Evolutionary conservation across 2,329 filamentous ascomycete species (phyloP), one percentile per base, ranked within the genome.

Genomic region (Trichoderma sp.): DNA sequence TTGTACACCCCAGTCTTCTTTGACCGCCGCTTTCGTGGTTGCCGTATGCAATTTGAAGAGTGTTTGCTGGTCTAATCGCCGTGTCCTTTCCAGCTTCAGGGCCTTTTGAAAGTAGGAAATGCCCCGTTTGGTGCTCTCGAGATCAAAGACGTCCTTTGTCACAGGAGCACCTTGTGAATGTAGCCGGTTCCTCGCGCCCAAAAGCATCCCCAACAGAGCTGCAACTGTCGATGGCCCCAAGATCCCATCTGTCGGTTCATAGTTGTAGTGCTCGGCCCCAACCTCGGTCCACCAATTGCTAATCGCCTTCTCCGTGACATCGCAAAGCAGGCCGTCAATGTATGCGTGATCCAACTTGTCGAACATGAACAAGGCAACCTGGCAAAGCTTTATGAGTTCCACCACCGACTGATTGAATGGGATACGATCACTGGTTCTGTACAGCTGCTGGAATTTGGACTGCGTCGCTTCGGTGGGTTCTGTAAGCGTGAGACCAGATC

Each of bases 221-320:
- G 95, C 90, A 8, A 98, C 94, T 0, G 95, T 98, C 0, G 93
- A 97, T 2, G 96, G 95, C 0, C 96, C 96, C 3, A 99, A 84
- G 26, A 97, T 94, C 14, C 95, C 95, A 82, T 99, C 96, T 11
- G 92, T 92, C 1, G 96, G 95, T 80, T 98, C 96, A 39, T 94
- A 89, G 70, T 95, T 97, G 84, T 95, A 98, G 78, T 96, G 91
- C 75, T 98, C 95, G 0, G 91, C 91, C 2, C 96, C 96, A 73
- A 98, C 92, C 77, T 97, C 93, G 1, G 93, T 91, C 96, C 96
- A 98, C 96, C 96, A 99, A 80, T 98, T 93, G 73, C 91, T 92
- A 76, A 98, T 90, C 2, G 95, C 94, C 73, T 88, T 91, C 80
- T 99, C 96, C 0, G 96, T 98, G 57, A 96, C 86, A 82, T 99